Evolutionary conservation across 2,329 filamentous ascomycete genomes (phyloP), one percentile per base, ranked within the genome.

Genomic region (Talaromyces sp.): DNA sequence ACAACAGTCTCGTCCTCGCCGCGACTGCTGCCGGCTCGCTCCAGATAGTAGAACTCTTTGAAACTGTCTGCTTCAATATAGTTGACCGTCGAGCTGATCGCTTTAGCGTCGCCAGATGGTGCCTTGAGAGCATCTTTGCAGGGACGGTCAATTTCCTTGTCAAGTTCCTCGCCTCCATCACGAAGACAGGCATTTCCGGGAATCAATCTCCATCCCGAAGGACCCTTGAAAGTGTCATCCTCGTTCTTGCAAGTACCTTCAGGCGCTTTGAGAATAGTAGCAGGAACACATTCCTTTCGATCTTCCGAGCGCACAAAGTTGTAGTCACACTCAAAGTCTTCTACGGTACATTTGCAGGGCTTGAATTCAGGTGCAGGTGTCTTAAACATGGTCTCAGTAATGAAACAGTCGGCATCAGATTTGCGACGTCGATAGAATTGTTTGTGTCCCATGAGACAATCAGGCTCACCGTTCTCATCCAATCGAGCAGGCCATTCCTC

Each of bases 271-370:
- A 96, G 76, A 3, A 85, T 81, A 0, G 86, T 88, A 31, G 83
- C 85, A 8, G 86, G 84, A 27, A 87, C 82, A 74, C 95, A 98
- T 67, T 89, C 84, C 59, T 85, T 86, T 61, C 86, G 84, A 67
- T 94, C 87, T 3, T 86, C 82, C 41, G 84, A 83, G 70, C 86
- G 86, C 66, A 88, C 81, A 75, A 97, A 98, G 76, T 96, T 96
- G 83, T 91, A 97, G 74, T 98, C 94, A 76, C 95, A 99, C 79
- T 99, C 95, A 75, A 96, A 99, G 76, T 99, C 96, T 39, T 84
- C 82, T 65, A 90, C 87, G 0, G 89, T 88, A 78, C 95, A 99
- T 47, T 91, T 87, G 81, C 95, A 99, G 56, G 87, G 79, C 71
- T 92, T 87, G 33, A 86, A 89, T 67, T 89, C 82, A 1, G 90